These are phyloP conservation scores for Cladorrhinum sp. DNA, from an alignment of 2,329 filamentous ascomycete species.

Conservation along the genomic window DNA sequence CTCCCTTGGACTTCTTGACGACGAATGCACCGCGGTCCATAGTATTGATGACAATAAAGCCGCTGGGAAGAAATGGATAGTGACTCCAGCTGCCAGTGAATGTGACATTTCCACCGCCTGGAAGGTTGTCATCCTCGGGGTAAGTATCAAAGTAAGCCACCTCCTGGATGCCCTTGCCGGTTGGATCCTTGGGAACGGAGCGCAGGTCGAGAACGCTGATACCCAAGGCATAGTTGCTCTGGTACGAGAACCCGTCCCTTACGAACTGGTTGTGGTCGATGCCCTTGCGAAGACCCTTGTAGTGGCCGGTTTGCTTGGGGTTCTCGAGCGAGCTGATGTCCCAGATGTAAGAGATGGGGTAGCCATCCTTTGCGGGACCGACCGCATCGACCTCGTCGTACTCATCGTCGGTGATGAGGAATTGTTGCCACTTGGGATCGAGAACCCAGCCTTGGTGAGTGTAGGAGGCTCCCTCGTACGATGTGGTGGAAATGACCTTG, in stretches of 20 bases:
- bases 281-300: slow-evolving; percentile 35
- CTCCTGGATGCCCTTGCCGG: slow-evolving; percentile 41
- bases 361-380: slow-evolving; percentile 40
- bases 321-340: slow-evolving; percentile 42
- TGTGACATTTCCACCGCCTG: slow-evolving; percentile 35
- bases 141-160: slow-evolving; percentile 47
- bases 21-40: slow-evolving; percentile 45
- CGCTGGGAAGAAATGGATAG: slow-evolving; percentile 42
- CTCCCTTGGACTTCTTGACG: slow-evolving; percentile 30
- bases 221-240: slow-evolving; percentile 47
- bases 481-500: slow-evolving; percentile 50
- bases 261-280: slow-evolving; percentile 49
- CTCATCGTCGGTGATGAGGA: slow-evolving; percentile 50
- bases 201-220: slow-evolving; percentile 37
- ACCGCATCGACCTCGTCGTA: slow-evolving; percentile 46
- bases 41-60: slow-evolving; percentile 44
- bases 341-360: slow-evolving; percentile 49
- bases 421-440: slow-evolving; percentile 42
- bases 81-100: slow-evolving; percentile 44
- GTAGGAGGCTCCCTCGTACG: slow-evolving; percentile 55
- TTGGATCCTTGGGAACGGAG: slow-evolving; percentile 33
- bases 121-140: slow-evolving; percentile 44
- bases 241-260: slow-evolving; percentile 40
- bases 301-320: slow-evolving; percentile 42
- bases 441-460: slow-evolving; percentile 57